Percentiles rank a stretch among this genome's conserved stretches.
Conservation (phyloP, 208 protist species). For the Naegleria fowleri region DNA sequence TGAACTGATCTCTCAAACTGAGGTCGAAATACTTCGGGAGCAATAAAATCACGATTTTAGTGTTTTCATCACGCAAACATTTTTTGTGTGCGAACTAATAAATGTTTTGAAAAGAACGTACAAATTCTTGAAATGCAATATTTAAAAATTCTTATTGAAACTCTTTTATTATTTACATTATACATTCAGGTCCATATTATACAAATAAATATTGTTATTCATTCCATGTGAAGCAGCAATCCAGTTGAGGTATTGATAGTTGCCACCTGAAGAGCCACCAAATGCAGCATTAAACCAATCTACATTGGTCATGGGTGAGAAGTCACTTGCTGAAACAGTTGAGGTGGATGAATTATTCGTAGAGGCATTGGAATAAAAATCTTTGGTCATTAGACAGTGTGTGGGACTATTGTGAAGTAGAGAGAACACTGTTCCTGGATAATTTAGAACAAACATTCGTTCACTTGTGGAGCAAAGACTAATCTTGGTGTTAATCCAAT, state of each 20-base stretch:
- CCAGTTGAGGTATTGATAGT: background rate
- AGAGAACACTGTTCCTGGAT: background rate
- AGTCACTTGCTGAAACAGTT: background rate
- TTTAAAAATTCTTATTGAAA: too few relatives aligned
- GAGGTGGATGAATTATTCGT: background rate
- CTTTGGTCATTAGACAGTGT: background rate
- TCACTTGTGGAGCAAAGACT: background rate
- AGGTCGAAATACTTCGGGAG: too few relatives aligned
- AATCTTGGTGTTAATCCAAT: background rate
- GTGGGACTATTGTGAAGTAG: background rate
- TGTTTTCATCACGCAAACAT: too few relatives aligned
- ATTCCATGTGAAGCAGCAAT: background rate
- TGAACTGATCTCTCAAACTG: too few relatives aligned
- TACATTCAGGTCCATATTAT: background rate
- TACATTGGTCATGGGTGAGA: background rate
- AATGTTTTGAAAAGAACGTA: too few relatives aligned
- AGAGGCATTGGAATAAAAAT: background rate
- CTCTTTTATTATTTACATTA: background rate
- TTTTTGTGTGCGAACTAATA: too few relatives aligned
- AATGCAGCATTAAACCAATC: background rate
- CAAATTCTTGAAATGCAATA: too few relatives aligned
- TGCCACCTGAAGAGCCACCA: background rate
- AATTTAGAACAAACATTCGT: background rate
- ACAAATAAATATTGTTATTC: background rate
- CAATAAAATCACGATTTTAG: too few relatives aligned